Evolutionary conservation across 1,139 yeast species (phyloP).

Genomic region (Pichia sp.): DNA sequence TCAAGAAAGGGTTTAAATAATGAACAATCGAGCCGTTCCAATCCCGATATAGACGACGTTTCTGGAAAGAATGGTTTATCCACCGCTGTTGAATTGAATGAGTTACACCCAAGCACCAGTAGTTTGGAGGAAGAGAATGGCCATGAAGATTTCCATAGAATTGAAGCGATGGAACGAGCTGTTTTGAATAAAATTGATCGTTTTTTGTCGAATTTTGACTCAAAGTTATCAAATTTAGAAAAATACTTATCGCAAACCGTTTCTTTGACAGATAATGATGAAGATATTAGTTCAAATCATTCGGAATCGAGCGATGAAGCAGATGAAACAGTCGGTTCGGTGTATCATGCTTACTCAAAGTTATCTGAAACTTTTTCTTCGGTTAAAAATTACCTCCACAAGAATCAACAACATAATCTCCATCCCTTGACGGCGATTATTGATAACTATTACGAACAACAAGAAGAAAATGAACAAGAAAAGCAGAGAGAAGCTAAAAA

Average conservation of each 20-base stretch:
- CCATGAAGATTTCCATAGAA: background rate
- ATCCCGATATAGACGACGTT: too few relatives aligned
- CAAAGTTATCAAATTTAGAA: conserved; percentile 43
- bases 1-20: too few relatives aligned
- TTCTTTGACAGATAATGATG: background rate
- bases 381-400: conserved; percentile 16
- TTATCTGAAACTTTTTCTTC: conserved; percentile 24
- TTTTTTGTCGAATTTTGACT: conserved; percentile 47
- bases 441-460: conserved; percentile 35
- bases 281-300: background rate
- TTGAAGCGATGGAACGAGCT: conserved; percentile 35
- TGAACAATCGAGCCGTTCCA: too few relatives aligned
- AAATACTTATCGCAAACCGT: conserved; percentile 32
- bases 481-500: background rate
- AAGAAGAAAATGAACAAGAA: conserved; percentile 1
- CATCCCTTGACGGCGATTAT: conserved; percentile 37
- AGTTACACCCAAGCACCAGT: too few relatives aligned
- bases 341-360: conserved; percentile 11
- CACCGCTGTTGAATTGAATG: too few relatives aligned
- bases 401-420: conserved; percentile 19
- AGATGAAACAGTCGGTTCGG: background rate
- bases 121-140: too few relatives aligned
- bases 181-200: conserved; percentile 43
- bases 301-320: conserved; percentile 7
- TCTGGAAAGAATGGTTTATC: too few relatives aligned